A percentile compares a stretch with the other conserved stretches of the same genome.
Evolutionary conservation across 345 rosid species (phyloP).

Genomic region (Gossypium arboreum): DNA sequence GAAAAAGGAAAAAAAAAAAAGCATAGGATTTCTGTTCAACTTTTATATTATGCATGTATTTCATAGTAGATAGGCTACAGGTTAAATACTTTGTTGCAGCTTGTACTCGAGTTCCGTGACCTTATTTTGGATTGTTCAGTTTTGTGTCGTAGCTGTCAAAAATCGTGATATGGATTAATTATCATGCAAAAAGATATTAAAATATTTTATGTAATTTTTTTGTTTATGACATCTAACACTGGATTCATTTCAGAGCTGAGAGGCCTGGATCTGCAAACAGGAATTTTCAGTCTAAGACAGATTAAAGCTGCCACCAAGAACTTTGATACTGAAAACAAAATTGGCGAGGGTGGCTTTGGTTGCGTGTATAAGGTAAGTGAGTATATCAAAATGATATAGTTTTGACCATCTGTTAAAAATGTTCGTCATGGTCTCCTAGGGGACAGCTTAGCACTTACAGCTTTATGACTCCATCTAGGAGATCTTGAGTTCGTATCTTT

Average conservation of each 20-base stretch:
- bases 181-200: neutral
- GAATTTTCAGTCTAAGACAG: slow-evolving; percentile 55
- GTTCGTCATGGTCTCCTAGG: neutral
- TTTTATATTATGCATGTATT: neutral
- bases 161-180: neutral
- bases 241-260: slow-evolving; percentile 45
- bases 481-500: neutral
- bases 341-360: slow-evolving; percentile 88
- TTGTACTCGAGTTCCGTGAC: neutral
- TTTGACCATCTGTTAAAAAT: neutral
- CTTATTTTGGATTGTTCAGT: neutral
- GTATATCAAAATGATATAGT: neutral
- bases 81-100: neutral
- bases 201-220: neutral
- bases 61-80: neutral
- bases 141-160: neutral
- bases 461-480: neutral
- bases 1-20: neutral
- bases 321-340: slow-evolving; percentile 51
- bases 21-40: neutral
- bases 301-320: slow-evolving; percentile 65
- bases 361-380: slow-evolving; percentile 56
- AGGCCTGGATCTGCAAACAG: slow-evolving; percentile 62
- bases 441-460: neutral
- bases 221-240: slow-evolving; percentile 19